Base-by-base conservation (phyloP, 2,329 filamentous ascomycete species). In the Penicillium polonicum region DNA sequence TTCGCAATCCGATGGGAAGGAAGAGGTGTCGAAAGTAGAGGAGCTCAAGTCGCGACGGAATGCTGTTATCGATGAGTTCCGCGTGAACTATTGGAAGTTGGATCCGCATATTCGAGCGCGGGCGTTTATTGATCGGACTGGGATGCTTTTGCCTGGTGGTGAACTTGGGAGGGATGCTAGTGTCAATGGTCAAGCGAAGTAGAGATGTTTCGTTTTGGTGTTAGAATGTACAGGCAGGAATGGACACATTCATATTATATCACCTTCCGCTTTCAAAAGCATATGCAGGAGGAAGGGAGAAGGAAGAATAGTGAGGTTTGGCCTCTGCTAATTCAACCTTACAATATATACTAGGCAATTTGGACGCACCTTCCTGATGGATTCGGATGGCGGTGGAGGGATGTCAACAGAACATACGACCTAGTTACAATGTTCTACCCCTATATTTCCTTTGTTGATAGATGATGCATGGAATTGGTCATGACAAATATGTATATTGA, bases 61-160 rank as follows among this genome's bases (percentile, higher is more conserved):
- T 46, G 75, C 78, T 4, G 67, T 93, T n/a, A 87, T 89, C 2
- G 80, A 80, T 48, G 77, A 83, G 60, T 72, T 97, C 63, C 81
- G 80, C 59, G 80, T 82, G 43, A 89, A 89, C 67, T 97, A 97
- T 76, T 97, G 92, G 92, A 82, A 82, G 29, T 74, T 96, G 48
- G 93, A 97, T 75, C 91, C 91, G 0, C 95, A 92, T 74, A 71
- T 97, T 19, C 81, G 93, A 41, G 91, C 92, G 2, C 82, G 88
- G 69, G 88, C 86, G 15, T 76, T 90, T 60, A 96, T 95, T 69
- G 93, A 97, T 73, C 85, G 93, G 50, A 83, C 81, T 17, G 90
- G 91, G 0, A 78, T 92, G 59, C 80, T 97, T 48, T 77, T 82
- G 52, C 74, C 79, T 1, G 85, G 80, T 9, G 91, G 91, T 43